A percentile compares a stretch with the other conserved stretches of the same genome.
Conservation (phyloP, 1,139 yeast genomes). For the Arxiozyma telluris region DNA sequence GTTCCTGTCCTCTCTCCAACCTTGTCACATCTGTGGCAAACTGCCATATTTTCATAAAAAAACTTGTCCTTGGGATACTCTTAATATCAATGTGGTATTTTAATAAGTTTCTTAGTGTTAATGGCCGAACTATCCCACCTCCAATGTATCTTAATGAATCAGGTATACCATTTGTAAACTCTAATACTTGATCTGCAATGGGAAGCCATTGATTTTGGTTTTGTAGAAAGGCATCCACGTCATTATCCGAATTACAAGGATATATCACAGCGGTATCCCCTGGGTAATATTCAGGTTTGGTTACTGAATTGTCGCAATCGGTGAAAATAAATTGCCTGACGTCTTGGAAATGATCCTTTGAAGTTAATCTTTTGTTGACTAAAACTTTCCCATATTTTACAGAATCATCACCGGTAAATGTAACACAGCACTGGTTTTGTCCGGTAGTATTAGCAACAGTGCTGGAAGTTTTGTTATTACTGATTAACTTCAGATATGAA, state of each 20-base stretch:
- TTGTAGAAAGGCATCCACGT: conserved; percentile 57
- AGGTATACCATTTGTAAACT: conserved; percentile 23
- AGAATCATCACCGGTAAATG: conserved; percentile 17
- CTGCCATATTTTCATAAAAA: conserved; percentile 61
- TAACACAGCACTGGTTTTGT: conserved; percentile 1
- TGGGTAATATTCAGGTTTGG: conserved; percentile 42
- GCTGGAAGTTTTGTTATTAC: background rate
- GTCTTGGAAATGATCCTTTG: conserved; percentile 76
- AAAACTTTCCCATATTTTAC: conserved; percentile 38
- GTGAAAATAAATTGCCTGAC: conserved; percentile 57
- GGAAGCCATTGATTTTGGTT: conserved; percentile 64
- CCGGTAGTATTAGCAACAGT: background rate
- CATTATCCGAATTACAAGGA: conserved; percentile 58
- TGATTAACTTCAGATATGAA: conserved; percentile 14
- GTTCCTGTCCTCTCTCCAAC: conserved; percentile 25
- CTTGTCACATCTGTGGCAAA: conserved; percentile 46
- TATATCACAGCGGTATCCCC: conserved; percentile 78
- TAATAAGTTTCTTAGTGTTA: conserved; percentile 64
- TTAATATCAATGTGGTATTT: conserved; percentile 73
- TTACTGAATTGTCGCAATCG: conserved; percentile 11
- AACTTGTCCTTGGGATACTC: conserved; percentile 76
- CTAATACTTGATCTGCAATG: conserved; percentile 45
- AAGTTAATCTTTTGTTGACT: conserved; percentile 53
- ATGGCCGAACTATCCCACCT: conserved; percentile 51
- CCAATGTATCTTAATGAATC: conserved; percentile 29